Percentiles rank a stretch among this genome's conserved stretches.
Evolutionary conservation across 1,284 basidiomycete genomes (phyloP).

Genomic region (Boletus calvinii): DNA sequence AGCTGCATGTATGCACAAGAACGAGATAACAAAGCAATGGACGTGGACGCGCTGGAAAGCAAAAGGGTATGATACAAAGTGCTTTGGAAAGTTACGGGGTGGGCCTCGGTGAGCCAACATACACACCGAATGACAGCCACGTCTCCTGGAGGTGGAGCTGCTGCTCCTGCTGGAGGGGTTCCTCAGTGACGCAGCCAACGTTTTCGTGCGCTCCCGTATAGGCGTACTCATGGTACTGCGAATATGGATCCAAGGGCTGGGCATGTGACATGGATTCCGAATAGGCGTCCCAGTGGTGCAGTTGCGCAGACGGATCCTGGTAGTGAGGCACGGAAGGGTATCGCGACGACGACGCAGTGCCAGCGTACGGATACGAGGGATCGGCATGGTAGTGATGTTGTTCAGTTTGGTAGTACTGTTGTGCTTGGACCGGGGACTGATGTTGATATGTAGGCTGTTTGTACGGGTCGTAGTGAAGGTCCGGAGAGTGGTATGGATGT

Average conservation of each 20-base stretch:
- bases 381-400: slow-evolving; percentile 40
- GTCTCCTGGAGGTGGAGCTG: slow-evolving; percentile 55
- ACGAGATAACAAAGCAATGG: background rate
- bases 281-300: slow-evolving; percentile 17
- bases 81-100: background rate
- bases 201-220: background rate
- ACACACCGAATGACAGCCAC: slow-evolving; percentile 56
- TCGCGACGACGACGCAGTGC: slow-evolving; percentile 3
- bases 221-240: slow-evolving; percentile 9
- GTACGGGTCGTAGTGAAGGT: slow-evolving; percentile 13
- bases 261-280: background rate
- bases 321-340: slow-evolving; percentile 11
- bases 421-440: slow-evolving; percentile 15
- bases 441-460: slow-evolving; percentile 10
- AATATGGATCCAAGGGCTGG: background rate
- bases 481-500: slow-evolving; percentile 20
- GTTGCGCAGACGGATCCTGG: slow-evolving; percentile 7
- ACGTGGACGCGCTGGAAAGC: no score
- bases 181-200: background rate
- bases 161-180: slow-evolving; percentile 24
- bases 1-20: background rate
- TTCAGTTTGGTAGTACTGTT: slow-evolving; percentile 7
- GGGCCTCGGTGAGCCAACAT: slow-evolving; percentile 38
- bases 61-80: background rate
- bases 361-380: slow-evolving; percentile 32